Conservation (phyloP, 805 yeast species). For the Hanseniaspora pseudoguilliermondii region DNA sequence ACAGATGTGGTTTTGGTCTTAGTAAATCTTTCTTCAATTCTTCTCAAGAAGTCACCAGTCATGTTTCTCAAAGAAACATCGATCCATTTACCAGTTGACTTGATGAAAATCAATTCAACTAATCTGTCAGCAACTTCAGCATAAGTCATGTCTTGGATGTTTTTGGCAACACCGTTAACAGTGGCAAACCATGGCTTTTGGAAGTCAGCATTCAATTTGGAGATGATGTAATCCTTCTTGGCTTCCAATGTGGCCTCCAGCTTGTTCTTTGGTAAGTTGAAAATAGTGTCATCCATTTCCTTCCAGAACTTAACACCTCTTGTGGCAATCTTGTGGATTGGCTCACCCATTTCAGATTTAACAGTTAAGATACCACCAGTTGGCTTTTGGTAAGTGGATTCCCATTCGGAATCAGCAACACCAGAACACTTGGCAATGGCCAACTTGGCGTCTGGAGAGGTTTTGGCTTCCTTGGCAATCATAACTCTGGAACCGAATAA, state of each 20-base stretch:
- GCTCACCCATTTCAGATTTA: slow-evolving; percentile 98
- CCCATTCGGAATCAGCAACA: slow-evolving; percentile 83
- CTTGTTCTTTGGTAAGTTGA: slow-evolving; percentile 80
- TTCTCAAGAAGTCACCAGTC: slow-evolving; percentile 72
- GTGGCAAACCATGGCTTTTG: slow-evolving; percentile 97
- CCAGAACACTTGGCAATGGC: slow-evolving; percentile 87
- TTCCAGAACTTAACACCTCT: slow-evolving; percentile 96
- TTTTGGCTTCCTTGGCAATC: slow-evolving; percentile 92
- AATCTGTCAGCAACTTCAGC: slow-evolving; percentile 77
- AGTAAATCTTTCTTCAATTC: slow-evolving; percentile 94
- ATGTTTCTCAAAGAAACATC: slow-evolving; percentile 77
- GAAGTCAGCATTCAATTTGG: slow-evolving; percentile 79
- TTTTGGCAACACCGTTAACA: slow-evolving; percentile 60
- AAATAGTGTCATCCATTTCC: slow-evolving; percentile 88
- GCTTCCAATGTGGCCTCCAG: slow-evolving; percentile 65
- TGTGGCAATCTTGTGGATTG: slow-evolving; percentile 96
- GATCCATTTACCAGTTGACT: slow-evolving; percentile 71
- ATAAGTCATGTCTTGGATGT: slow-evolving; percentile 90
- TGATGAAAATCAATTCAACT: slow-evolving; percentile 77
- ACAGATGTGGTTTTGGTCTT: slow-evolving; percentile 45
- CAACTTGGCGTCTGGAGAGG: slow-evolving; percentile 85
- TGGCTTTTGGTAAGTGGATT: slow-evolving; percentile 81
- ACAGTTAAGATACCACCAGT: slow-evolving; percentile 96
- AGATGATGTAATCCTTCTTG: slow-evolving; percentile 77
- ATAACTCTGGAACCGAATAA: slow-evolving; percentile 92